Evolutionary conservation across 805 yeast species (phyloP).

Genomic region (Dipodascopsis uninucleata): DNA sequence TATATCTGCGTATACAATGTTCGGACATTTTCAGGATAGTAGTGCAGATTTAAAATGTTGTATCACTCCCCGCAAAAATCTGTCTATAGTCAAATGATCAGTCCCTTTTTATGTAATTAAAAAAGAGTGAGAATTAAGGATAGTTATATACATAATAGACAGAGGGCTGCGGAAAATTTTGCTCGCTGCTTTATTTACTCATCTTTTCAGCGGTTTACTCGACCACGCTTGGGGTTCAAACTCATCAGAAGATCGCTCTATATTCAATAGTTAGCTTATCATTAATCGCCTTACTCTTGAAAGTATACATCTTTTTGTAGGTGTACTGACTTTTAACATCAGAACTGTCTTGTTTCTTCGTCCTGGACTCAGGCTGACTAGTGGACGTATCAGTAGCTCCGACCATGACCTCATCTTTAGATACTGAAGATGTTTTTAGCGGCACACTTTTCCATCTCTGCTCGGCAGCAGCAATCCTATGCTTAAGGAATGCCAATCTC

Average conservation of each 20-base stretch:
- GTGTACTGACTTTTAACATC: slow-evolving; percentile 1
- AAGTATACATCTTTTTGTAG: background rate
- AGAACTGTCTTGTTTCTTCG: background rate
- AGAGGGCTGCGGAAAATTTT: too few species aligned
- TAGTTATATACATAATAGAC: too few species aligned
- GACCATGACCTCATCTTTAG: slow-evolving; percentile 1
- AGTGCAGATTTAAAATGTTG: too few species aligned
- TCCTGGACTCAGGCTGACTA: background rate
- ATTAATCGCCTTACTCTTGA: too few species aligned
- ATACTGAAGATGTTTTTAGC: slow-evolving; percentile 26
- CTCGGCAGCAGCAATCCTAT: slow-evolving; percentile 46
- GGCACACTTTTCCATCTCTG: slow-evolving; percentile 39
- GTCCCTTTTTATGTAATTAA: background rate
- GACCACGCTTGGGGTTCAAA: slow-evolving; percentile 14
- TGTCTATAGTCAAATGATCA: background rate
- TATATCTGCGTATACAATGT: too few species aligned
- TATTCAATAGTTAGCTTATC: background rate
- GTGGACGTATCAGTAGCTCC: slow-evolving; percentile 1
- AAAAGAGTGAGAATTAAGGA: too few species aligned
- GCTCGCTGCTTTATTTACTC: too few species aligned
- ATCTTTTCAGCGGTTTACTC: too few species aligned
- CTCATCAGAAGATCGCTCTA: slow-evolving; percentile 2
- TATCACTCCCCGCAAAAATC: too few species aligned
- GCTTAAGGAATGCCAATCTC: slow-evolving; percentile 52
- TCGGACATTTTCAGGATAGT: too few species aligned